Percentiles rank a stretch among this genome's conserved stretches.
These are phyloP conservation scores for Trichomonascus vanleenenianus DNA, from an alignment of 805 yeast genomes.

Conservation along the genomic window DNA sequence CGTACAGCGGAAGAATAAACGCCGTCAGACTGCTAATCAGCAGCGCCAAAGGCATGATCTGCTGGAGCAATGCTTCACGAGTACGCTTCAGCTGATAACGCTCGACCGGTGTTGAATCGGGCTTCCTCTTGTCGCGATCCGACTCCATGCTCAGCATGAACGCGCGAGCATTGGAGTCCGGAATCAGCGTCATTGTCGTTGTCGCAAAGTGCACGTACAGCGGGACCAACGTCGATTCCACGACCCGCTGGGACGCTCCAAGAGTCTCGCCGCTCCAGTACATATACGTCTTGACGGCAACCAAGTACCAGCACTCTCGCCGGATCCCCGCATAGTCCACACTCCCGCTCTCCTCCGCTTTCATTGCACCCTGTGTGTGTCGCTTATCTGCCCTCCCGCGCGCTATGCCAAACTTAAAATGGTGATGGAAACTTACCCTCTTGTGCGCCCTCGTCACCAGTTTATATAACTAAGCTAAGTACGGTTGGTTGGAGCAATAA, in stretches of 20 bases:
- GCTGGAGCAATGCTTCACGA: slow-evolving; percentile 1
- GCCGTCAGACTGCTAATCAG: slow-evolving; percentile 16
- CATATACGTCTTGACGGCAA: not conserved
- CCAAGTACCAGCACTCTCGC: not conserved
- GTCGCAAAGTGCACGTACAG: not conserved
- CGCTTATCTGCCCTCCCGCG: too few relatives aligned
- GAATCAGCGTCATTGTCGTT: not conserved
- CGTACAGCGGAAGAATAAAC: slow-evolving; percentile 19
- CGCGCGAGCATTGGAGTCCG: not conserved
- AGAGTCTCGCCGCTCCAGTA: not conserved
- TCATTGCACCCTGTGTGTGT: too few relatives aligned
- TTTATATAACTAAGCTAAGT: too few relatives aligned
- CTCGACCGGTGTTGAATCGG: not conserved
- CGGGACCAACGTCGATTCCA: not conserved
- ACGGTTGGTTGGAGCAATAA: too few relatives aligned
- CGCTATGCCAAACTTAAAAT: too few relatives aligned
- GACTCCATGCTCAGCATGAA: not conserved
- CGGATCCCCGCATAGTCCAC: not conserved
- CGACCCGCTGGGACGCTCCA: not conserved
- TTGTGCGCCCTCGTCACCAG: too few relatives aligned
- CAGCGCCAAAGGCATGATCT: slow-evolving; percentile 15
- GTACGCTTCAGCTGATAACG: not conserved
- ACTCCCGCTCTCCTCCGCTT: too few relatives aligned
- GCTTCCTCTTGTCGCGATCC: not conserved
- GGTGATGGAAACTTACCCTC: too few relatives aligned